A percentile compares a stretch with the other conserved stretches of the same genome.
Evolutionary conservation across 2,329 filamentous ascomycete species (phyloP).

Genomic region (Cadophora sp.): DNA sequence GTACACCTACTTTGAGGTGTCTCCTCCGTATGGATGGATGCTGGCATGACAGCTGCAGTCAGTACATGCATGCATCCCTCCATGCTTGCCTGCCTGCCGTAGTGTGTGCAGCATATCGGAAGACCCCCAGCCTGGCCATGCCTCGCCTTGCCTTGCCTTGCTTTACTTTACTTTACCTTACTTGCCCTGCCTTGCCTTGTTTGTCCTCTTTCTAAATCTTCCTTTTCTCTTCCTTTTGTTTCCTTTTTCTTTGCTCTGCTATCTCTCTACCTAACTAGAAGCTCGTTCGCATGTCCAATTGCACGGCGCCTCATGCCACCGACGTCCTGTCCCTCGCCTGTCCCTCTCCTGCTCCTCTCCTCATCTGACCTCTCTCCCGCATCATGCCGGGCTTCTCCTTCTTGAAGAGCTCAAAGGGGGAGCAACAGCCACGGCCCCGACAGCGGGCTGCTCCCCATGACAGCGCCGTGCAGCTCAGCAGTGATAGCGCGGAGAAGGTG

Average conservation of each 20-base stretch:
- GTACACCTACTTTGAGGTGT: not conserved
- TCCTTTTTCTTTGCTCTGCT: not conserved
- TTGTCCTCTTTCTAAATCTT: constrained; percentile 10
- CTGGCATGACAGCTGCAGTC: constrained; percentile 13
- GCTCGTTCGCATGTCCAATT: constrained; percentile 22
- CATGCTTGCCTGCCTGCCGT: not conserved
- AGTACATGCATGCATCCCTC: not conserved
- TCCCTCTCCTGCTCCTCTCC: not conserved
- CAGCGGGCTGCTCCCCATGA: constrained; percentile 23
- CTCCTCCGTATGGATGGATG: not conserved
- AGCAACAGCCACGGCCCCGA: constrained; percentile 27
- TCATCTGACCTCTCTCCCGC: constrained; percentile 19
- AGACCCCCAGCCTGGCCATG: not conserved
- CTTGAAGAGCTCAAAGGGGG: constrained; percentile 34
- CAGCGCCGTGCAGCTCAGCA: constrained; percentile 25
- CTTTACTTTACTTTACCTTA: not conserved
- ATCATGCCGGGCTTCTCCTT: constrained; percentile 43
- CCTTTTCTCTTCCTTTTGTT: constrained; percentile 16
- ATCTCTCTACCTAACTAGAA: not conserved
- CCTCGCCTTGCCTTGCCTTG: constrained; percentile 9
- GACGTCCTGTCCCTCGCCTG: not conserved
- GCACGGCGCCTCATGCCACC: constrained; percentile 21
- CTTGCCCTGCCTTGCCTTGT: constrained; percentile 2
- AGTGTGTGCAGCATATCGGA: not conserved
- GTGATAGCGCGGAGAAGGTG: constrained; percentile 36